These are phyloP conservation scores for Arabidopsis thaliana DNA, from an alignment of 345 rosid genomes.

Conservation along the genomic window TAIR10.1 NC_003071.7:12722501-12723000, in stretches of 20 bases:
- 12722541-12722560: conserved; percentile 5
- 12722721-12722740: neutral
- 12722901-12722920: neutral
- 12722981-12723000: neutral
- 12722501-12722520: neutral
- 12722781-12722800: neutral
- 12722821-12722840: neutral
- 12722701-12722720: neutral
- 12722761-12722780: too few relatives aligned
- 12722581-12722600: conserved; percentile 13
- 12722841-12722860: neutral
- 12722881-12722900: neutral
- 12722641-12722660: neutral
- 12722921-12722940: neutral
- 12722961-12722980: neutral
- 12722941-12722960: neutral
- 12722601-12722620: neutral
- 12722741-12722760: neutral
- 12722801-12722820: neutral
- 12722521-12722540: neutral
- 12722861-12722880: neutral
- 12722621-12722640: neutral
- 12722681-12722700: too few relatives aligned
- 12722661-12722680: neutral
- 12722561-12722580: neutral